A percentile compares a stretch with the other conserved stretches of the same genome.
These are phyloP conservation scores for Guadua angustifolia DNA, from an alignment of 176 grass and related monocot genomes.

Conservation along the genomic window DNA sequence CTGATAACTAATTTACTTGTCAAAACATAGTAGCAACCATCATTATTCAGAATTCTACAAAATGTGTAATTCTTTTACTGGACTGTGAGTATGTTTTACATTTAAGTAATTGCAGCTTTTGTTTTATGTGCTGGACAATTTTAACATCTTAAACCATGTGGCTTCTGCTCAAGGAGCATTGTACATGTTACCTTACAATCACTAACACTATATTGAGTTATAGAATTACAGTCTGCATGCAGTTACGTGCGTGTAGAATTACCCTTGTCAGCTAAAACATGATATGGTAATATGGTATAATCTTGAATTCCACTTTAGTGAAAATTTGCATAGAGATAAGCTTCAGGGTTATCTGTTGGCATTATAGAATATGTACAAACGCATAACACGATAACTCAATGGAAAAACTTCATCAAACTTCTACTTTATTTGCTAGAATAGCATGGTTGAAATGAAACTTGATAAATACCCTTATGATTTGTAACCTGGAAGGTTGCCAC, in stretches of 20 bases:
- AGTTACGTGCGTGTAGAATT: neutral
- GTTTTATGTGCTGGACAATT: neutral
- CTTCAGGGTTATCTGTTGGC: conserved; percentile 6
- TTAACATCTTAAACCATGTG: neutral
- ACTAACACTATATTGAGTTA: neutral
- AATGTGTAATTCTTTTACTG: neutral
- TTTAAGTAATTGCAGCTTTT: neutral
- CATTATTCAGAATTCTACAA: neutral
- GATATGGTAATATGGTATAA: neutral
- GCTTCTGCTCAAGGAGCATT: neutral
- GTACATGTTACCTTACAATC: neutral
- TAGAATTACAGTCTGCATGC: neutral
- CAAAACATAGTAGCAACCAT: neutral
- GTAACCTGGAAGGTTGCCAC: neutral
- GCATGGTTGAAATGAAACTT: neutral
- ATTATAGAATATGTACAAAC: neutral
- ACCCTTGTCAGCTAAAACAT: neutral
- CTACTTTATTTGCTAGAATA: neutral
- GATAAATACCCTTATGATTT: neutral
- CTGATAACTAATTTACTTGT: neutral
- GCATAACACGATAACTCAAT: neutral
- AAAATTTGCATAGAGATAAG: neutral
- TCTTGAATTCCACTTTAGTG: neutral
- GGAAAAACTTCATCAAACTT: neutral
- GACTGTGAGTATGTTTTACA: conserved; percentile 4